Conservation (phyloP, 2,329 filamentous ascomycete genomes). For the Mycocentrospora acerina region DNA sequence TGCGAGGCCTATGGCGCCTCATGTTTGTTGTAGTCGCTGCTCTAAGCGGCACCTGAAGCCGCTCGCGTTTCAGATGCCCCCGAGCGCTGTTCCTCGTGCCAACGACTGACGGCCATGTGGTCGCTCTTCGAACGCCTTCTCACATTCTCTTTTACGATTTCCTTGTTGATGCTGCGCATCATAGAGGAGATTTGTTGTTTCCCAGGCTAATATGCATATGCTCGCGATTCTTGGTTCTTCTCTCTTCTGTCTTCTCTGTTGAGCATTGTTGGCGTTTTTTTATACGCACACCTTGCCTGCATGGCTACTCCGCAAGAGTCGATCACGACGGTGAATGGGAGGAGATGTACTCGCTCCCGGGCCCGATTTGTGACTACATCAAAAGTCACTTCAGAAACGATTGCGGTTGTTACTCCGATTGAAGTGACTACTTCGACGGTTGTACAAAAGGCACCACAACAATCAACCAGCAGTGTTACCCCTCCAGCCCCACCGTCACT, state of each 20-base stretch:
- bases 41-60: slow-evolving; percentile 40
- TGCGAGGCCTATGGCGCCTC: slow-evolving; percentile 41
- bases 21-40: slow-evolving; percentile 39
- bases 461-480: slow-evolving; percentile 20
- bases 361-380: slow-evolving; percentile 34
- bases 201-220: slow-evolving; percentile 40
- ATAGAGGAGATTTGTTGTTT: slow-evolving; percentile 27
- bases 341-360: slow-evolving; percentile 42
- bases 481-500: slow-evolving; percentile 16
- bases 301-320: slow-evolving; percentile 43
- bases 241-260: slow-evolving; percentile 31
- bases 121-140: slow-evolving; percentile 26
- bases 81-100: slow-evolving; percentile 37
- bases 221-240: slow-evolving; percentile 32
- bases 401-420: slow-evolving; percentile 21
- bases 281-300: slow-evolving; percentile 36
- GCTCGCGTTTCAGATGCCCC: slow-evolving; percentile 36
- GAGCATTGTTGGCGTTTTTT: slow-evolving; percentile 31
- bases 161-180: slow-evolving; percentile 18
- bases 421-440: slow-evolving; percentile 20
- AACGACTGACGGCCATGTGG: slow-evolving; percentile 37
- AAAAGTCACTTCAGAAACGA: slow-evolving; percentile 13
- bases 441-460: slow-evolving; percentile 21
- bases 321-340: slow-evolving; percentile 42
- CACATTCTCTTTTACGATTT: slow-evolving; percentile 25